Evolutionary conservation across 192 early-diverging fungal species (phyloP), one percentile per base, ranked within the genome.

Genomic region (Podila verticillata): DNA sequence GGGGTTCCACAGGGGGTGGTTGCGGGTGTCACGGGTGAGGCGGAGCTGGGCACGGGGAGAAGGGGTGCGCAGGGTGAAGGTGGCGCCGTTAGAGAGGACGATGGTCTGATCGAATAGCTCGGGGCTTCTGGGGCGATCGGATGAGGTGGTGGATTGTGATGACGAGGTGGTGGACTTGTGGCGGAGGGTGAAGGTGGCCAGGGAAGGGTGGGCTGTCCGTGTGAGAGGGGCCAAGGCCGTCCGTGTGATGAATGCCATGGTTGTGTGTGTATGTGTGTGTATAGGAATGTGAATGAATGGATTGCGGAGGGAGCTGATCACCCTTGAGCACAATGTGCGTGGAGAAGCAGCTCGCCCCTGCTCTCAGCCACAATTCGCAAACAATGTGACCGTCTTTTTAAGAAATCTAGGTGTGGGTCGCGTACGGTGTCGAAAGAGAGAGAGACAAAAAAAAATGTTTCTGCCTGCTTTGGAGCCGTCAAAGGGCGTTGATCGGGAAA

Each of bases 1-100:
- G 5, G 95, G 95, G 81, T 97, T 97, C 97, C 97, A 99, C 12
- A 99, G 86, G 29, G 92, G 90, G 69, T 98, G 95, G 72, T 96
- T 97, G 29, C 96, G 86, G n/a, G 94, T 94, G 74, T 99, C 97
- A 72, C 94, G 95, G 49, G 94, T 93, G 35, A 99, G 86, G 61
- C 93, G 93, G 47, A 96, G 85, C 65, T 94, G 85, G n/a, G 89
- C 65, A 70, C 93, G 90, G 7, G 97, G 97, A 4, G 95, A 95
- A 4, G 95, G 95, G 10, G 93, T 91, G 49, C 91, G 87, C 30
- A 97, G 81, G 22, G 84, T 89, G 81, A 94, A 96, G 7, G 95
- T 94, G 9, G 93, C 92, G 9, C 97, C 97, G 83, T 97, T 94
- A 7, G 94, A 93, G 36, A 97, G 91, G 2, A 96, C 89, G 15